Evolutionary conservation across 257 asterid genomes (phyloP).

Genomic region (Nicotiana benthamiana): DNA sequence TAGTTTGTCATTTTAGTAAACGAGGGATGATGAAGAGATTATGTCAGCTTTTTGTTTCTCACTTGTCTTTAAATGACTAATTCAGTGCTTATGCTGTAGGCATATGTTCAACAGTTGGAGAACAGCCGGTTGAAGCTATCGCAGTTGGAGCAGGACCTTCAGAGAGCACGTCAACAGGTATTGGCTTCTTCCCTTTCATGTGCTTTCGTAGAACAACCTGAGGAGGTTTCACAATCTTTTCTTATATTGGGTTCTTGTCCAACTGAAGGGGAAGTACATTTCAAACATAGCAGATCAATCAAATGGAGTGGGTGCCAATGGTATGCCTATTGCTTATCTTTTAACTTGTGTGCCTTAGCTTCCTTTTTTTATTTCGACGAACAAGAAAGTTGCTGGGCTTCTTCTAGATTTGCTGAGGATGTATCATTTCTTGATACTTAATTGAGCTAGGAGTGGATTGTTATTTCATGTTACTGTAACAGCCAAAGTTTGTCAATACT

Average conservation of each 20-base stretch:
- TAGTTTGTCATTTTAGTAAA: not conserved
- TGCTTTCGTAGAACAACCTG: not conserved
- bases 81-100: conserved; percentile 33
- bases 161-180: conserved; percentile 76
- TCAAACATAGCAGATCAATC: conserved; percentile 75
- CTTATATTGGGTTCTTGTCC: not conserved
- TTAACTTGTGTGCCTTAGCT: not conserved
- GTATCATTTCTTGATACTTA: not conserved
- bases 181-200: not conserved
- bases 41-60: not conserved
- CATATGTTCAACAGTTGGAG: conserved; percentile 93
- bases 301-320: conserved; percentile 50
- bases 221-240: not conserved
- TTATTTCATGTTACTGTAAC: not conserved
- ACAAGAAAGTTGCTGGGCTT: not conserved
- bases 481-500: not conserved
- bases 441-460: not conserved
- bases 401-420: not conserved
- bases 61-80: not conserved
- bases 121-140: conserved; percentile 84
- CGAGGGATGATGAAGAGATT: not conserved
- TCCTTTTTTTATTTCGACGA: not conserved
- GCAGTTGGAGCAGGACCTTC: conserved; percentile 89
- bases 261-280: conserved; percentile 47
- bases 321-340: conserved; percentile 29